These are phyloP conservation scores for Podospora pseudocomata DNA, from an alignment of 495 filamentous ascomycete species.

Conservation along the genomic window DNA sequence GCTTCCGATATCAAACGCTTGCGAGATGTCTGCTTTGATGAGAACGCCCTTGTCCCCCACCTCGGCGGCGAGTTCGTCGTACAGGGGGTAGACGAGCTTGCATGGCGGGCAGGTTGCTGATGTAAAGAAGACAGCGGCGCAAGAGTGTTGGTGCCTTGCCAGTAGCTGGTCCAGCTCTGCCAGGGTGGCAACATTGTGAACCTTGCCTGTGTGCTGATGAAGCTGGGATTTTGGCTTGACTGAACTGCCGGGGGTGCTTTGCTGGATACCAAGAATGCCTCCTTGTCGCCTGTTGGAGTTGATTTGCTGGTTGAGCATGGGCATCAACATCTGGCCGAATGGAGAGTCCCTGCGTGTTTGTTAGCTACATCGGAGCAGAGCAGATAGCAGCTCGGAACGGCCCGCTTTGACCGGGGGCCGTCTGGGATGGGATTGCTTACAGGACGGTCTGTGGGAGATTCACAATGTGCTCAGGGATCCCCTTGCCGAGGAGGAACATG, in stretches of 20 bases:
- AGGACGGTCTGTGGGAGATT: slow-evolving; percentile 83
- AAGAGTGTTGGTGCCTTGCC: slow-evolving; percentile 55
- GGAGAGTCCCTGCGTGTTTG: slow-evolving; percentile 58
- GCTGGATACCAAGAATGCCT: slow-evolving; percentile 50
- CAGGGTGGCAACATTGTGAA: slow-evolving; percentile 41
- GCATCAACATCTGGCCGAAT: slow-evolving; percentile 84
- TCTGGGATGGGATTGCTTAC: slow-evolving; percentile 12
- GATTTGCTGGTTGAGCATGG: slow-evolving; percentile 73
- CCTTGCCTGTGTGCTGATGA: slow-evolving; percentile 30
- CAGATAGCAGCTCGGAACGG: neutral
- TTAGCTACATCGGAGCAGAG: slow-evolving; percentile 7
- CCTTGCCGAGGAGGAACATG: slow-evolving; percentile 84
- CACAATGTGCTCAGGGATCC: slow-evolving; percentile 85
- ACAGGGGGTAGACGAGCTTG: slow-evolving; percentile 76
- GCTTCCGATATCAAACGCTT: slow-evolving; percentile 60
- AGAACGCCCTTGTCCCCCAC: slow-evolving; percentile 64
- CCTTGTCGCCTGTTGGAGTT: slow-evolving; percentile 56
- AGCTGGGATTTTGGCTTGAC: slow-evolving; percentile 35
- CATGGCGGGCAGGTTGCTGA: slow-evolving; percentile 83
- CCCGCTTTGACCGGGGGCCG: neutral
- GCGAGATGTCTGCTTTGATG: slow-evolving; percentile 78
- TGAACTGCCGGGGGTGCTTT: slow-evolving; percentile 30
- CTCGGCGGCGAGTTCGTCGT: slow-evolving; percentile 74
- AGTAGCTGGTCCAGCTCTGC: slow-evolving; percentile 60
- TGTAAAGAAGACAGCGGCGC: slow-evolving; percentile 90